These are phyloP conservation scores for Isatis tinctoria DNA, from an alignment of 345 rosid genomes.

Conservation along the genomic window DNA sequence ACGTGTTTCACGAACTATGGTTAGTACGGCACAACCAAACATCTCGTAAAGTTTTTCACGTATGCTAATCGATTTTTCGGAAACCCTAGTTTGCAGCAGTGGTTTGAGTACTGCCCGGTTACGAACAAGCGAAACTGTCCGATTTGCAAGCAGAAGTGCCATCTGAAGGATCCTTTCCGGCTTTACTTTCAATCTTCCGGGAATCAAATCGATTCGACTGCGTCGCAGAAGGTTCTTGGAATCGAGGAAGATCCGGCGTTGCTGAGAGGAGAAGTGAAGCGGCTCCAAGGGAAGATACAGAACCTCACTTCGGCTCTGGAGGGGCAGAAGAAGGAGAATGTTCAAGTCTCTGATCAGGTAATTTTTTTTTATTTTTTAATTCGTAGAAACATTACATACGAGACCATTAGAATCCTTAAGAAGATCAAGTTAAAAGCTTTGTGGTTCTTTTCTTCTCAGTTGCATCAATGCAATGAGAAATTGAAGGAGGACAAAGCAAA, in stretches of 20 bases:
- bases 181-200: conserved; percentile 89
- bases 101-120: conserved; percentile 83
- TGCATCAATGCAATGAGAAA: conserved; percentile 47
- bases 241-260: conserved; percentile 48
- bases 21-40: conserved; percentile 11
- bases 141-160: conserved; percentile 76
- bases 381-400: no score
- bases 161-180: conserved; percentile 42
- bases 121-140: conserved; percentile 79
- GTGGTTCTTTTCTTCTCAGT: conserved; percentile 39
- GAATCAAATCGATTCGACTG: conserved; percentile 36
- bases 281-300: conserved; percentile 53
- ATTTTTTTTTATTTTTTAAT: no score
- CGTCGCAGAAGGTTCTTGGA: conserved; percentile 32
- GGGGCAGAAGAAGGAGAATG: conserved; percentile 46
- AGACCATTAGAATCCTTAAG: background rate
- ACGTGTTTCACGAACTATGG: conserved; percentile 97
- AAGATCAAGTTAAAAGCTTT: background rate
- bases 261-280: conserved; percentile 54
- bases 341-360: conserved; percentile 52
- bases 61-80: background rate
- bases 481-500: conserved; percentile 42
- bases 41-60: background rate
- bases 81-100: conserved; percentile 76
- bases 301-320: conserved; percentile 48